phyloP scores from a whole-genome alignment of 192 early-diverging fungal genomes.

The Linderina pennispora region DNA sequence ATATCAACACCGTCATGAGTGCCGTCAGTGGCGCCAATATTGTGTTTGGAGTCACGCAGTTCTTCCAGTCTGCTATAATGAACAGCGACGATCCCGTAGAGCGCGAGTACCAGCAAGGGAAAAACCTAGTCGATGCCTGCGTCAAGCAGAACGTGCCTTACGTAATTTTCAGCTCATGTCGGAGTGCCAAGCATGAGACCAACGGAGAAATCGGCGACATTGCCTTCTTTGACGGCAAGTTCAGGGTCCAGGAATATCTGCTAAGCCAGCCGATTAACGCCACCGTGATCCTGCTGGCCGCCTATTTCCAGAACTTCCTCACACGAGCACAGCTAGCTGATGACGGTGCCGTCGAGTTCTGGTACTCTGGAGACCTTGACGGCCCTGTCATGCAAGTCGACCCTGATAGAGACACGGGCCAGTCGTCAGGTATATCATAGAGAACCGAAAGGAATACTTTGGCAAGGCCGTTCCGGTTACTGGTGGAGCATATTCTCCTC shows the following conservation, averaged over 20 bases:
- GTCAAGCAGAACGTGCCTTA: slow-evolving; percentile 1
- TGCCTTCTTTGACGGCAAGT: slow-evolving; percentile 16
- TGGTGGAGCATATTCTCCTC: slow-evolving; percentile 13
- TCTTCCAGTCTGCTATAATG: neutral
- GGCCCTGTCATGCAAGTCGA: slow-evolving; percentile 10
- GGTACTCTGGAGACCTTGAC: slow-evolving; percentile 5
- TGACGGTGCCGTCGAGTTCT: slow-evolving; percentile 2
- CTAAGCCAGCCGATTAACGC: neutral
- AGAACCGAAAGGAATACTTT: slow-evolving; percentile 1
- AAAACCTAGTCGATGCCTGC: slow-evolving; percentile 11
- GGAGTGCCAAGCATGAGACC: slow-evolving; percentile 7
- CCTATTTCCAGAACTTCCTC: slow-evolving; percentile 17
- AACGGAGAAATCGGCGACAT: slow-evolving; percentile 9
- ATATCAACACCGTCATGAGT: neutral
- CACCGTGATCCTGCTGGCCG: slow-evolving; percentile 6
- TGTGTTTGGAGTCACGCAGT: slow-evolving; percentile 24
- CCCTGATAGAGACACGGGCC: slow-evolving; percentile 11
- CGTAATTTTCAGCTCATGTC: slow-evolving; percentile 15
- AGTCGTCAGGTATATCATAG: slow-evolving; percentile 14
- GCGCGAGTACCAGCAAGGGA: slow-evolving; percentile 9
- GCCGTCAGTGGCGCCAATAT: slow-evolving; percentile 7
- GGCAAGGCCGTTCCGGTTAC: slow-evolving; percentile 6
- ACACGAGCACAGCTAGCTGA: slow-evolving; percentile 11
- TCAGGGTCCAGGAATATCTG: slow-evolving; percentile 13
- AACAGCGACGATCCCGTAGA: neutral